phyloP scores from a whole-genome alignment of 345 rosid genomes.

The Citrus sp. region DNA sequence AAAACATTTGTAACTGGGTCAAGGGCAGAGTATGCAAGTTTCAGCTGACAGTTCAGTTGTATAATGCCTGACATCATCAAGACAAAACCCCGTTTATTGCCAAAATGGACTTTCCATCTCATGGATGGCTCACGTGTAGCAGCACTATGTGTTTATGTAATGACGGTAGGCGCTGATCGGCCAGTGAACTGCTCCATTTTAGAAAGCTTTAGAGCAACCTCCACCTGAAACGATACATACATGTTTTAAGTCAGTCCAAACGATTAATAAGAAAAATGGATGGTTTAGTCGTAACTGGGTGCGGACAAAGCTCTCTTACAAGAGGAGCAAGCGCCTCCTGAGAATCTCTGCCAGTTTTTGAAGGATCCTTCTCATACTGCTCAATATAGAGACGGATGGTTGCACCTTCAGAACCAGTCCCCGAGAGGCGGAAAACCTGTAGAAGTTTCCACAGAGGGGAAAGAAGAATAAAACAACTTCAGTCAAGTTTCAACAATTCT shows the following conservation, averaged over 20 bases:
- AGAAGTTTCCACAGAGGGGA: neutral
- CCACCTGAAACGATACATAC: conserved; percentile 58
- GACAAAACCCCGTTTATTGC: neutral
- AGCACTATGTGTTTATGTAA: conserved; percentile 44
- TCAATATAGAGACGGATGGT: conserved; percentile 96
- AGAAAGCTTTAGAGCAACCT: conserved; percentile 85
- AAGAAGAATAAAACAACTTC: neutral
- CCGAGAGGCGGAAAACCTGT: conserved; percentile 96
- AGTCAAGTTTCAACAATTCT: neutral
- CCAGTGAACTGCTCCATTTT: conserved; percentile 92
- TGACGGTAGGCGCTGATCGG: conserved; percentile 93
- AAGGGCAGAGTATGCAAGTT: neutral
- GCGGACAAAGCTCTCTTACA: conserved; percentile 40
- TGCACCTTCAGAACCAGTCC: conserved; percentile 99
- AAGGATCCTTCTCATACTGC: conserved; percentile 92
- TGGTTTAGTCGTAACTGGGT: neutral
- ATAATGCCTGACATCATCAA: neutral
- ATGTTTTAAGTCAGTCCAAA: conserved; percentile 8
- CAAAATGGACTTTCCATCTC: neutral
- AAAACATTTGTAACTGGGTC: neutral
- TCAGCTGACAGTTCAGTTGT: neutral
- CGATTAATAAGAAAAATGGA: neutral
- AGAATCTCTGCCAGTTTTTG: conserved; percentile 85
- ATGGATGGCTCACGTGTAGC: neutral
- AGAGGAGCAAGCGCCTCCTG: conserved; percentile 89